Conservation (phyloP, 805 yeast genomes). For the Sugiyamaella smithiae region DNA sequence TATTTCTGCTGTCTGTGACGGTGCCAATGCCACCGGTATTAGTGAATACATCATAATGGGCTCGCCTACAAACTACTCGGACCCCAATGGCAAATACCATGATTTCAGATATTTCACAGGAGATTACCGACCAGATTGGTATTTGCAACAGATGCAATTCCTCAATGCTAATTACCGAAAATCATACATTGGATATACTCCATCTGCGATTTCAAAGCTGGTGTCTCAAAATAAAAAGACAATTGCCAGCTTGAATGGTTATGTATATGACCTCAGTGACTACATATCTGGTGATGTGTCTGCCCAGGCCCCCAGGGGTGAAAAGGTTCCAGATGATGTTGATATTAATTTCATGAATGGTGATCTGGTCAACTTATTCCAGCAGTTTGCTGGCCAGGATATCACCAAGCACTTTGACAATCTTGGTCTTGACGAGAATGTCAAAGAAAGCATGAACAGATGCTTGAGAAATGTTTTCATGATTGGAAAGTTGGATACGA, state of each 20-base stretch:
- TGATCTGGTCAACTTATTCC: slow-evolving; percentile 33
- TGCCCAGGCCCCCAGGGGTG: slow-evolving; percentile 31
- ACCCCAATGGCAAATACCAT: slow-evolving; percentile 39
- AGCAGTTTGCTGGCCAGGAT: slow-evolving; percentile 37
- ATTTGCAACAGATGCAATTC: slow-evolving; percentile 36
- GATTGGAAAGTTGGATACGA: slow-evolving; percentile 40
- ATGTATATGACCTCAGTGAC: slow-evolving; percentile 38
- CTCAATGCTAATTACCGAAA: slow-evolving; percentile 36
- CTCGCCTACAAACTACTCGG: slow-evolving; percentile 35
- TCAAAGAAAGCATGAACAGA: slow-evolving; percentile 29
- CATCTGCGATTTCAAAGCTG: slow-evolving; percentile 28
- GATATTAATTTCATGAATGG: slow-evolving; percentile 34
- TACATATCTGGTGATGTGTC: slow-evolving; percentile 37
- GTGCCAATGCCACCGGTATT: slow-evolving; percentile 31
- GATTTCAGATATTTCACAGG: slow-evolving; percentile 39
- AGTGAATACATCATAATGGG: slow-evolving; percentile 31
- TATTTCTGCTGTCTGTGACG: slow-evolving; percentile 39
- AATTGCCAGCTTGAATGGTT: slow-evolving; percentile 37
- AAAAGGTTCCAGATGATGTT: slow-evolving; percentile 23
- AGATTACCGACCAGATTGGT: slow-evolving; percentile 45
- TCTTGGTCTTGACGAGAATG: slow-evolving; percentile 27
- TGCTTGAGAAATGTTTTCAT: slow-evolving; percentile 40
- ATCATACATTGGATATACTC: slow-evolving; percentile 39
- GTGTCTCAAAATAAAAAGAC: slow-evolving; percentile 26
- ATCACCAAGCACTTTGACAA: slow-evolving; percentile 30